These are phyloP conservation scores for Argentina anserina DNA, from an alignment of 306 rosid species.

Conservation along the genomic window DNA sequence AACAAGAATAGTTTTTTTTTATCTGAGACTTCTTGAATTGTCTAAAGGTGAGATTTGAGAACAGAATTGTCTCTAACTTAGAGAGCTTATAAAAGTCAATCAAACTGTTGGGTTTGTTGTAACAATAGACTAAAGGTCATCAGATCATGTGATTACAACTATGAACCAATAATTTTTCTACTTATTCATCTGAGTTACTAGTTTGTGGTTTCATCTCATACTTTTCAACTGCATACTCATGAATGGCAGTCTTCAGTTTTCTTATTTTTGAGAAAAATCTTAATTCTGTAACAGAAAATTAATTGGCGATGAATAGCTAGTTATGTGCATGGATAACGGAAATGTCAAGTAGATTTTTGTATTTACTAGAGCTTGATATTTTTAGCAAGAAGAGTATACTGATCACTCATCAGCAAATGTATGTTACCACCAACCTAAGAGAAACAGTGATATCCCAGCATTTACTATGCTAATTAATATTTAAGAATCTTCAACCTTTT, in stretches of 20 bases:
- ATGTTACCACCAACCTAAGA: neutral
- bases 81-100: neutral
- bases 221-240: neutral
- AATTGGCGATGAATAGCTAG: neutral
- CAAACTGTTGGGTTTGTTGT: neutral
- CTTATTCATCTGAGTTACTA: neutral
- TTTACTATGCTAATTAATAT: neutral
- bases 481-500: conserved; percentile 1
- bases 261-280: neutral
- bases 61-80: neutral
- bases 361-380: neutral
- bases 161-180: neutral
- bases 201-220: neutral
- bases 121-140: neutral
- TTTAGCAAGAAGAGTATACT: neutral
- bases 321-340: neutral
- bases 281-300: neutral
- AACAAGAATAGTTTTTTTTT: neutral
- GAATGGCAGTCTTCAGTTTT: neutral
- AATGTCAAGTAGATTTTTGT: neutral
- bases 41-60: conserved; percentile 2
- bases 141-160: neutral
- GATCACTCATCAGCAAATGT: neutral
- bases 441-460: neutral
- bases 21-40: conserved; percentile 4